phyloP scores from a whole-genome alignment of 1,139 yeast genomes.

The Scheffersomyces titani region DNA sequence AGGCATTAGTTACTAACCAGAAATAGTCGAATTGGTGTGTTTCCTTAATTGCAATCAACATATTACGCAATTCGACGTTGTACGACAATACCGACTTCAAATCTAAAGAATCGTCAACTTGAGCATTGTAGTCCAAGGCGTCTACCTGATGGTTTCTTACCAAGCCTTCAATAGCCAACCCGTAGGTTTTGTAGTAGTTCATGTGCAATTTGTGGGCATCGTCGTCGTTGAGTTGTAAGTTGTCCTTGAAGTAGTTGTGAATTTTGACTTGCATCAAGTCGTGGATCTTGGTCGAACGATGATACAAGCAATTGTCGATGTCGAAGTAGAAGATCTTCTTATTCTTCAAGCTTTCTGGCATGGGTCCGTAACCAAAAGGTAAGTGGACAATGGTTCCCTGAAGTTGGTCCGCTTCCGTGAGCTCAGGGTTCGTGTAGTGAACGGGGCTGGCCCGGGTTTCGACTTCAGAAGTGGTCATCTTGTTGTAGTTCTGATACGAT shows the following conservation, averaged over 20 bases:
- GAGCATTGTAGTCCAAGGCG: slow-evolving; percentile 82
- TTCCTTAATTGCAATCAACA: slow-evolving; percentile 48
- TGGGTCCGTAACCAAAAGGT: slow-evolving; percentile 50
- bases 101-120: slow-evolving; percentile 92
- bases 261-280: slow-evolving; percentile 87
- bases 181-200: slow-evolving; percentile 81
- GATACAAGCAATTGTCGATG: slow-evolving; percentile 88
- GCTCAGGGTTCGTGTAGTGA: slow-evolving; percentile 17
- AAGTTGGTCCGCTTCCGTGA: slow-evolving; percentile 9
- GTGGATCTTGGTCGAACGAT: slow-evolving; percentile 71
- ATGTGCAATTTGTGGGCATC: slow-evolving; percentile 76
- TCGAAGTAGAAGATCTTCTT: slow-evolving; percentile 77
- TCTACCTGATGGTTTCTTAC: slow-evolving; percentile 81
- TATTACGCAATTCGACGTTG: slow-evolving; percentile 51
- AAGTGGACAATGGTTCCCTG: slow-evolving; percentile 41
- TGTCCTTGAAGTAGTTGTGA: slow-evolving; percentile 73
- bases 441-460: background rate
- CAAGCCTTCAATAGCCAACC: slow-evolving; percentile 89
- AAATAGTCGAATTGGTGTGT: slow-evolving; percentile 35
- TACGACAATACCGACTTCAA: slow-evolving; percentile 72
- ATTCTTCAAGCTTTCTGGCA: slow-evolving; percentile 31
- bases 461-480: background rate
- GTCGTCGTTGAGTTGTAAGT: slow-evolving; percentile 61
- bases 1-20: slow-evolving; percentile 96
- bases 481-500: background rate